phyloP scores from a whole-genome alignment of 306 rosid species.

The Cucurbita maxima region DNA sequence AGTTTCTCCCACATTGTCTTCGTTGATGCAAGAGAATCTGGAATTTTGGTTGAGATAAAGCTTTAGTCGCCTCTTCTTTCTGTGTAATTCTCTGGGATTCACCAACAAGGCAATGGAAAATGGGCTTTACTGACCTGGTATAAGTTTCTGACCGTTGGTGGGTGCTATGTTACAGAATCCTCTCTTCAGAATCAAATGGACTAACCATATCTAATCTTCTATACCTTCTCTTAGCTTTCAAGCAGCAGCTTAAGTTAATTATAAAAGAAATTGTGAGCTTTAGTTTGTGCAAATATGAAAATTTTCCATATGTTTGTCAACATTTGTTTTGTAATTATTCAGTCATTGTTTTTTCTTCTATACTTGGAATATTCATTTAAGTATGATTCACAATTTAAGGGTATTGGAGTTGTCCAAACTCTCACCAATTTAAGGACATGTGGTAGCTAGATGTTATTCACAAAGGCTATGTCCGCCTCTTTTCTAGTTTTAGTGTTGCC shows the following conservation, averaged over 20 bases:
- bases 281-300: background rate
- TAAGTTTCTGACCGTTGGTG: background rate
- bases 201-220: background rate
- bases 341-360: no score
- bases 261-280: background rate
- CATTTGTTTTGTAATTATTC: background rate
- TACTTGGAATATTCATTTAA: no score
- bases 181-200: background rate
- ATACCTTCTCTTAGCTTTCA: background rate
- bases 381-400: no score
- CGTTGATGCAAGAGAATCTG: slow-evolving; percentile 1
- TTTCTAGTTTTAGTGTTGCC: no score
- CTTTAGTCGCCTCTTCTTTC: background rate
- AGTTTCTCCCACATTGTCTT: background rate
- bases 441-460: no score
- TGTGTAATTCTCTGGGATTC: slow-evolving; percentile 1
- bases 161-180: background rate
- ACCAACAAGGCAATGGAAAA: slow-evolving; percentile 7
- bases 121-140: background rate
- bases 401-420: no score
- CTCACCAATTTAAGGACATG: no score
- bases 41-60: slow-evolving; percentile 7
- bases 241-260: background rate
- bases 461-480: no score
- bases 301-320: background rate